phyloP scores from a whole-genome alignment of 1,139 yeast species.

The Eremothecium sinecaudum region DNA sequence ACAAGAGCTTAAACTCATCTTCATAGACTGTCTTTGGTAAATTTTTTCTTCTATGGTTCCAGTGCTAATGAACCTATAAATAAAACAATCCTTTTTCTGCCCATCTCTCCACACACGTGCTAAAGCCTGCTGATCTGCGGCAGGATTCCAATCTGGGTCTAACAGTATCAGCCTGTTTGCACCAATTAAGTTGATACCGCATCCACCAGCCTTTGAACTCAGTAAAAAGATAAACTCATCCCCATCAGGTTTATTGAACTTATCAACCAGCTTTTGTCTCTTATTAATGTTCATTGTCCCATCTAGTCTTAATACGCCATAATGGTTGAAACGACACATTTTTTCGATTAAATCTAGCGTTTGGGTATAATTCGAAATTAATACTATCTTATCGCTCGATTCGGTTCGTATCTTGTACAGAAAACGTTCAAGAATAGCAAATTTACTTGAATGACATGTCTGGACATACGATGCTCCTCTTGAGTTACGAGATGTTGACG shows the following conservation, averaged over 20 bases:
- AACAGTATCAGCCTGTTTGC: conserved; percentile 82
- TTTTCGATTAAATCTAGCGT: conserved; percentile 84
- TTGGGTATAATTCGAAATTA: conserved; percentile 89
- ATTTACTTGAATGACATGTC: conserved; percentile 49
- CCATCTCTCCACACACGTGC: conserved; percentile 99
- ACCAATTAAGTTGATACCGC: conserved; percentile 94
- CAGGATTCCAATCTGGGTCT: conserved; percentile 99
- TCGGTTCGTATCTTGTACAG: conserved; percentile 63
- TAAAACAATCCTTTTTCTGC: conserved; percentile 92
- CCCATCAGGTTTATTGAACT: conserved; percentile 83
- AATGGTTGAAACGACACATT: conserved; percentile 65
- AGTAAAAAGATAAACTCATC: conserved; percentile 79
- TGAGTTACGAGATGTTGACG: conserved; percentile 6
- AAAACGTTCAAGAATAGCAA: conserved; percentile 56
- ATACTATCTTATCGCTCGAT: conserved; percentile 87
- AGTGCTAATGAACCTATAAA: conserved; percentile 84
- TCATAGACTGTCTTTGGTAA: conserved; percentile 95
- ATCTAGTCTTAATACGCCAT: conserved; percentile 77
- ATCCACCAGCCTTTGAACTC: conserved; percentile 97
- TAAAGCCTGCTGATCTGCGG: conserved; percentile 94
- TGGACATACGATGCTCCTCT: conserved; percentile 39
- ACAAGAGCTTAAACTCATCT: conserved; percentile 83
- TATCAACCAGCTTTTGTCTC: conserved; percentile 85
- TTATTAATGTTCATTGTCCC: conserved; percentile 90
- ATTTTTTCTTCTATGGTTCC: conserved; percentile 96